Percentiles rank a stretch among this genome's conserved stretches.
These are phyloP conservation scores for Tuber indicum DNA, from an alignment of 495 filamentous ascomycete species.

Conservation along the genomic window DNA sequence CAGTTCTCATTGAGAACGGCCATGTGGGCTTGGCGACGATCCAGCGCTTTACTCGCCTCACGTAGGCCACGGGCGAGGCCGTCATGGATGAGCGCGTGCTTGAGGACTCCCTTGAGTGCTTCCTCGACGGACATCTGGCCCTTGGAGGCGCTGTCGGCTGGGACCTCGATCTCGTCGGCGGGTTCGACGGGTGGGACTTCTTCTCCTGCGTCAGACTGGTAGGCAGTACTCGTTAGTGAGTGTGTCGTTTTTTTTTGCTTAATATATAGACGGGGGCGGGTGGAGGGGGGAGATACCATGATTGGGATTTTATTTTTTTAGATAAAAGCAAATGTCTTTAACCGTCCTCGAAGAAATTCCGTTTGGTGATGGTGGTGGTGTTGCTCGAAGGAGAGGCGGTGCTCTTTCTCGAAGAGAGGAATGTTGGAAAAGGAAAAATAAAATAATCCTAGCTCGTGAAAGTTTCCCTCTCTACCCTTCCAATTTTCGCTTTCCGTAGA, in stretches of 20 bases:
- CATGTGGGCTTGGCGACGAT: conserved; percentile 97
- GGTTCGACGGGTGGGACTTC: conserved; percentile 52
- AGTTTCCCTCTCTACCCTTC: background rate
- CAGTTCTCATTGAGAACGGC: conserved; percentile 98
- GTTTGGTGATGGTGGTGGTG: conserved; percentile 25
- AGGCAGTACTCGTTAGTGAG: conserved; percentile 25
- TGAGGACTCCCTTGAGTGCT: conserved; percentile 93
- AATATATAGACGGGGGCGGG: background rate
- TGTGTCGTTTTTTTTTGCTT: background rate
- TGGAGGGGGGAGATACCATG: conserved; percentile 21
- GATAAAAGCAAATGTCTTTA: conserved; percentile 34
- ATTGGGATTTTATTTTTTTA: conserved; percentile 13
- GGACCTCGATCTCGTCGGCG: conserved; percentile 85
- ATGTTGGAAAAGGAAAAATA: background rate
- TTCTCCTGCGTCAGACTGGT: conserved; percentile 44
- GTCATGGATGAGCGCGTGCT: conserved; percentile 98
- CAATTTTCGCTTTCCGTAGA: background rate
- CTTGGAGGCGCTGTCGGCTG: conserved; percentile 67
- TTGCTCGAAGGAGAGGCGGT: conserved; percentile 32
- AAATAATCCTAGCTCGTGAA: background rate
- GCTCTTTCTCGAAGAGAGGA: background rate
- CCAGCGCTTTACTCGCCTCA: conserved; percentile 94
- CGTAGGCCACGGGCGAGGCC: conserved; percentile 96
- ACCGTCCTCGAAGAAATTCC: conserved; percentile 43
- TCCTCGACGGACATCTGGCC: conserved; percentile 97